A percentile compares a stretch with the other conserved stretches of the same genome.
Conservation (phyloP, 257 asterid genomes). For the Apocynum venetum region DNA sequence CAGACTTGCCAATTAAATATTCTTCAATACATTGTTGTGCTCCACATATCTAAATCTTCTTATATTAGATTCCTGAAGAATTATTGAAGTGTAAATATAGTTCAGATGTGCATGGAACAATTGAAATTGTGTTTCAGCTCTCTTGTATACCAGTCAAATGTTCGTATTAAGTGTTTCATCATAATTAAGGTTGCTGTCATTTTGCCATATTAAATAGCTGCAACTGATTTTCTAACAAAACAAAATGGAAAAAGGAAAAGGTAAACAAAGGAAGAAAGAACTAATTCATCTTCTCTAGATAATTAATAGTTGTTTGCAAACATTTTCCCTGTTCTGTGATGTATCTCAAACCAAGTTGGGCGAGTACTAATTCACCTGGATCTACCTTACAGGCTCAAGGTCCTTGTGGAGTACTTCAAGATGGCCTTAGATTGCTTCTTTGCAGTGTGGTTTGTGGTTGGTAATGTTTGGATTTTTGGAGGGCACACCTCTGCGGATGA, state of each 20-base stretch:
- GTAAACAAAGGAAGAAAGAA: background rate
- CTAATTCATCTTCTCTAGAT: background rate
- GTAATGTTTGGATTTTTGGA: constrained; percentile 94
- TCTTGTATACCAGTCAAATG: background rate
- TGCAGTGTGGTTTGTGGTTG: constrained; percentile 97
- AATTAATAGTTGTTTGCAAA: background rate
- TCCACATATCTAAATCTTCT: background rate
- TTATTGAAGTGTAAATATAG: background rate
- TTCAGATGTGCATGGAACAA: background rate
- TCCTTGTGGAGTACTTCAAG: constrained; percentile 70
- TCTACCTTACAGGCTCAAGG: constrained; percentile 58
- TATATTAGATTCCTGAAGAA: background rate
- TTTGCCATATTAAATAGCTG: background rate
- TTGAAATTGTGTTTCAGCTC: background rate
- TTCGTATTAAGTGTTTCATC: background rate
- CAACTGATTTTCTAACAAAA: background rate
- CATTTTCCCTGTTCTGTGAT: background rate
- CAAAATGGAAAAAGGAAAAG: background rate
- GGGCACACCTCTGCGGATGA: constrained; percentile 79
- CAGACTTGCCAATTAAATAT: background rate
- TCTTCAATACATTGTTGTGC: background rate
- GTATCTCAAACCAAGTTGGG: background rate
- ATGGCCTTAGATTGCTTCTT: constrained; percentile 96
- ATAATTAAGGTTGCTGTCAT: background rate
- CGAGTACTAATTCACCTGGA: constrained; percentile 21